Evolutionary conservation across 2,329 filamentous ascomycete species (phyloP).

Genomic region (Talaromyces pinophilus): DNA sequence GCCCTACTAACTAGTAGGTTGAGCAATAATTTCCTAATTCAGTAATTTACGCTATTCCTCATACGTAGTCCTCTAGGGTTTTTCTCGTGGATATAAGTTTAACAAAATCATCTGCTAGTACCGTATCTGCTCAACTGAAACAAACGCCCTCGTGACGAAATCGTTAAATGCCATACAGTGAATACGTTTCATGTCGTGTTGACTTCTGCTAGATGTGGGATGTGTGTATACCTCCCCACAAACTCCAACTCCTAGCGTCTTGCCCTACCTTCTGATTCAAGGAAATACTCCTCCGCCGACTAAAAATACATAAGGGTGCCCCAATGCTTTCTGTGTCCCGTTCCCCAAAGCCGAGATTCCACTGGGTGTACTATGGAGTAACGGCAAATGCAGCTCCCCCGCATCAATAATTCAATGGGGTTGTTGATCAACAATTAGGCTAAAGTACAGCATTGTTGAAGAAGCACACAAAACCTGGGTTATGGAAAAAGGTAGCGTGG

Average conservation of each 20-base stretch:
- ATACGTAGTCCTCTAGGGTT: not conserved
- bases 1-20: not conserved
- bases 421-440: conserved; percentile 1
- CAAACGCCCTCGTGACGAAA: not conserved
- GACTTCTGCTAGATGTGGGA: not conserved
- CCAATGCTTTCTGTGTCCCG: not conserved
- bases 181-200: not conserved
- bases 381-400: not conserved
- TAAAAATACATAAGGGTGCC: not conserved
- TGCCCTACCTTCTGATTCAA: not conserved
- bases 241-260: not conserved
- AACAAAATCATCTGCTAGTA: not conserved
- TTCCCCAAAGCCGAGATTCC: not conserved
- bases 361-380: not conserved
- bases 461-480: not conserved
- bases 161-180: not conserved
- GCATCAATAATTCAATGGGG: not conserved
- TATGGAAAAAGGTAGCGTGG: not conserved
- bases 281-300: not conserved
- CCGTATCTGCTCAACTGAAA: not conserved
- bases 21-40: not conserved
- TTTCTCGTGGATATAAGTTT: not conserved
- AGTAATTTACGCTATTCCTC: not conserved
- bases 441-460: not conserved
- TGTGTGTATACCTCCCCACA: not conserved